Percentiles rank a stretch among this genome's conserved stretches.
These are phyloP conservation scores for Gremmenia infestans DNA, from an alignment of 2,329 filamentous ascomycete species.

Conservation along the genomic window DNA sequence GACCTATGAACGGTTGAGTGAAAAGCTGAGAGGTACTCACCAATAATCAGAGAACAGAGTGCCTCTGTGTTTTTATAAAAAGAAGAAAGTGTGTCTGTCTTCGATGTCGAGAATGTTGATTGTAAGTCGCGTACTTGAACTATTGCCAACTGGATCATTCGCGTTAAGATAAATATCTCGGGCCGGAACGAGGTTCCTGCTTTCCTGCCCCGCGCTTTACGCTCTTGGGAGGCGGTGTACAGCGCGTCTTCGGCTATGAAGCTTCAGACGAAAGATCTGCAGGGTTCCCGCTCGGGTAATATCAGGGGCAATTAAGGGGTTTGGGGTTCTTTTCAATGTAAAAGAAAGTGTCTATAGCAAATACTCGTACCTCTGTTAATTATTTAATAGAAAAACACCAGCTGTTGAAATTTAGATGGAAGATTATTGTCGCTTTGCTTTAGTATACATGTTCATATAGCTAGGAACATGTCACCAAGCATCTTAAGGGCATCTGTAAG, in stretches of 20 bases:
- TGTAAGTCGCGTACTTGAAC: not conserved
- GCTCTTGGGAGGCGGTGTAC: not conserved
- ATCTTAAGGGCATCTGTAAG: too few species aligned
- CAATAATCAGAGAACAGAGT: not conserved
- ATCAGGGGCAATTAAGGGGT: too few species aligned
- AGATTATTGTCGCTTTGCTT: too few species aligned
- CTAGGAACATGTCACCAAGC: too few species aligned
- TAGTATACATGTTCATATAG: too few species aligned
- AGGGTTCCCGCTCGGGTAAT: not conserved
- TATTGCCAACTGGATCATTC: not conserved
- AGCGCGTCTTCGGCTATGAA: too few species aligned
- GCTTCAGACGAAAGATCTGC: not conserved
- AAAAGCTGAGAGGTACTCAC: not conserved
- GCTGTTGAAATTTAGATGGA: too few species aligned
- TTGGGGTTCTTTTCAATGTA: too few species aligned
- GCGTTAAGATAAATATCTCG: not conserved
- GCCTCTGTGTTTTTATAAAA: not conserved
- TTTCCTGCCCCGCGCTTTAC: not conserved
- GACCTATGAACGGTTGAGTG: not conserved
- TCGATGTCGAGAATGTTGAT: not conserved
- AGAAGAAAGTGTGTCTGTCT: not conserved
- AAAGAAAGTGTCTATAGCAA: too few species aligned
- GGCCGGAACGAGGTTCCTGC: not conserved
- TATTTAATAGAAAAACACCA: too few species aligned
- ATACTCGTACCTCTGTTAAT: too few species aligned